phyloP scores from a whole-genome alignment of 306 rosid genomes.

The Ceratonia siliqua region DNA sequence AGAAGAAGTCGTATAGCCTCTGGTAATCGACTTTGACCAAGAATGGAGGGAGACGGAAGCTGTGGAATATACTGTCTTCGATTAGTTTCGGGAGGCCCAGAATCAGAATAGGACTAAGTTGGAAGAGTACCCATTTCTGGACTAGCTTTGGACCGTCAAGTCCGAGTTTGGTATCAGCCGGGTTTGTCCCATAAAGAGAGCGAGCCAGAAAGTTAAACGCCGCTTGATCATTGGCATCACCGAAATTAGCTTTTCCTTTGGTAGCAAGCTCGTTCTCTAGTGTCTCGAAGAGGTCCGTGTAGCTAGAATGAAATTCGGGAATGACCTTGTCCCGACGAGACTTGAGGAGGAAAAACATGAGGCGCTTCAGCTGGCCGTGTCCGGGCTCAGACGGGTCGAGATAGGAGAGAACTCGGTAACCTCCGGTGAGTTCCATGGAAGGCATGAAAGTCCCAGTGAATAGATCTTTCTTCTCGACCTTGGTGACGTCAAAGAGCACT shows the following conservation, averaged over 20 bases:
- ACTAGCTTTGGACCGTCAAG: constrained; percentile 71
- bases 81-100: constrained; percentile 68
- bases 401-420: constrained; percentile 75
- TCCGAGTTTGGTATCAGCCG: constrained; percentile 56
- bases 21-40: constrained; percentile 66
- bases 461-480: constrained; percentile 77
- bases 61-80: constrained; percentile 66
- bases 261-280: constrained; percentile 55
- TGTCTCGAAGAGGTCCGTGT: constrained; percentile 44
- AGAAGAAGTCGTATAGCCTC: constrained; percentile 78
- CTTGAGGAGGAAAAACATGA: constrained; percentile 71
- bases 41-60: constrained; percentile 52
- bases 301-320: constrained; percentile 68
- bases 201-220: constrained; percentile 78
- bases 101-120: constrained; percentile 61
- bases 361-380: constrained; percentile 61
- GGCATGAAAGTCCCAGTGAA: constrained; percentile 94
- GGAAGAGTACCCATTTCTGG: constrained; percentile 77
- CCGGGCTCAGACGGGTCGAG: constrained; percentile 87
- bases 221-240: constrained; percentile 73
- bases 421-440: constrained; percentile 79
- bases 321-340: constrained; percentile 57
- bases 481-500: constrained; percentile 63
- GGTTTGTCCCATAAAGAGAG: constrained; percentile 52
- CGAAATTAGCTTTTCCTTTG: constrained; percentile 59